Evolutionary conservation across 164 flowering plant genomes (phyloP).

Genomic region (Akebia trifoliata): DNA sequence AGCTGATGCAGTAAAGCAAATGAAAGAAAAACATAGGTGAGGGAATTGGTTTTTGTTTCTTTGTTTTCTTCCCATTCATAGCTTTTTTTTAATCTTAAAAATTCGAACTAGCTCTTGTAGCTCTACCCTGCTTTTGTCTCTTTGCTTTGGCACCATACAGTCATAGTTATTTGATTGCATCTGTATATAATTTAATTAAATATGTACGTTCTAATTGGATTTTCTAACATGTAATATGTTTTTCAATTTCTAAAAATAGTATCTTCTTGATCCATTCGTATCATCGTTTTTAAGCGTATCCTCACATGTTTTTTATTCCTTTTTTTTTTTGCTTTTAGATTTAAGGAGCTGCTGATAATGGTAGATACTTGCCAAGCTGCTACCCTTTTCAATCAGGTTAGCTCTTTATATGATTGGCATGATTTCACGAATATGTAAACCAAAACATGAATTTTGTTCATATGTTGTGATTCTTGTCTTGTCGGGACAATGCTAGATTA

Average conservation of each 20-base stretch:
- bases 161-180: no score
- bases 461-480: no score
- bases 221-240: neutral
- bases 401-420: neutral
- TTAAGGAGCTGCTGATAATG: constrained; percentile 96
- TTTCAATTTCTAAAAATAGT: neutral
- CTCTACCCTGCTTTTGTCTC: neutral
- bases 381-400: constrained; percentile 88
- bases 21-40: constrained; percentile 94
- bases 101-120: neutral
- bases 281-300: neutral
- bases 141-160: no score
- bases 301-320: neutral
- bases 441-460: neutral
- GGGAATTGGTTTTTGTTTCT: constrained; percentile 11
- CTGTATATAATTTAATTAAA: neutral
- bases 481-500: no score
- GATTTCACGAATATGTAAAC: neutral
- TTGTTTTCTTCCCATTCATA: neutral
- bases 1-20: constrained; percentile 98
- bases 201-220: neutral
- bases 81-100: neutral
- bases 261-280: neutral
- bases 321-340: constrained; percentile 43
- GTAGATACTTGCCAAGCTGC: constrained; percentile 99